Evolutionary conservation across 805 yeast genomes (phyloP).

Genomic region (Hanseniaspora singularis): DNA sequence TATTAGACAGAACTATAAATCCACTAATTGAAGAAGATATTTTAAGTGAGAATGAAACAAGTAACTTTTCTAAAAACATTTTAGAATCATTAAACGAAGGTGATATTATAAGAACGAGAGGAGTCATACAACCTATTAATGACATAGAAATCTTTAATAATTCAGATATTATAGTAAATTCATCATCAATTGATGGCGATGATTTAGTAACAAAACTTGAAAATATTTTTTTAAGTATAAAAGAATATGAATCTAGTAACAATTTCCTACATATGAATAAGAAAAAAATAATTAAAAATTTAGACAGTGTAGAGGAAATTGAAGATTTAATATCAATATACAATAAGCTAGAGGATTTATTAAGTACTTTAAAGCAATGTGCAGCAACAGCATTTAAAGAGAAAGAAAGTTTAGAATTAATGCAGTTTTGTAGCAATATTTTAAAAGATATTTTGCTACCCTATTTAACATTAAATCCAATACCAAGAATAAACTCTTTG

Average conservation of each 20-base stretch:
- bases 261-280: no score
- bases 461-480: neutral
- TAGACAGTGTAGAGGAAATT: no score
- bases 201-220: neutral
- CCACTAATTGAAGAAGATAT: constrained; percentile 3
- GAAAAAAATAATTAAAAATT: neutral
- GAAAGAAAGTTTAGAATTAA: neutral
- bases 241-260: neutral
- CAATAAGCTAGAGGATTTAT: neutral
- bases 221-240: neutral
- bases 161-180: neutral
- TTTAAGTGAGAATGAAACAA: neutral
- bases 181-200: neutral
- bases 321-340: neutral
- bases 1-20: constrained; percentile 1
- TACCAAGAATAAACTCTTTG: neutral
- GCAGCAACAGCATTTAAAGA: neutral
- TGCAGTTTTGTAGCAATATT: neutral
- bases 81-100: neutral
- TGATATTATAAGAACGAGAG: neutral
- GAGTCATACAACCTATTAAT: neutral
- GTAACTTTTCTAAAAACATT: neutral
- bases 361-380: neutral
- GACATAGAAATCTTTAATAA: neutral
- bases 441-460: neutral